Evolutionary conservation across 2,329 filamentous ascomycete species (phyloP).

Genomic region (Arthrinium puccinioides): DNA sequence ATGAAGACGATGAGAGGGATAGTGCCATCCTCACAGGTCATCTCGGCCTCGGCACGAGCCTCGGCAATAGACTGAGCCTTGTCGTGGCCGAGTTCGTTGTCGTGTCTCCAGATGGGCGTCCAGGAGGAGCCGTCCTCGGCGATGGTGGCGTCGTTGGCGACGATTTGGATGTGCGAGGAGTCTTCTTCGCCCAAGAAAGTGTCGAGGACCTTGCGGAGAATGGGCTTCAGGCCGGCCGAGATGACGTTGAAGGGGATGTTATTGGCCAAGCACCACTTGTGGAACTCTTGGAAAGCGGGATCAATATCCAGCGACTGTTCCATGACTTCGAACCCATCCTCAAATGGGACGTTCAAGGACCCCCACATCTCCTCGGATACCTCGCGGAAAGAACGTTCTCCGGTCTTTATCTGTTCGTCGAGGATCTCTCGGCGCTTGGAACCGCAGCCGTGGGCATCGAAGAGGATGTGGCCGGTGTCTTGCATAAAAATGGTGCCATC

Average conservation of each 20-base stretch:
- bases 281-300: slow-evolving; percentile 55
- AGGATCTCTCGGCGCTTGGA: slow-evolving; percentile 45
- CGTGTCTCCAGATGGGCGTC: slow-evolving; percentile 62
- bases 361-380: slow-evolving; percentile 69
- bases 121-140: slow-evolving; percentile 49
- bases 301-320: slow-evolving; percentile 56
- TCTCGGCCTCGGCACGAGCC: slow-evolving; percentile 45
- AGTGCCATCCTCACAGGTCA: slow-evolving; percentile 50
- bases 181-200: slow-evolving; percentile 56
- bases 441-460: slow-evolving; percentile 59
- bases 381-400: slow-evolving; percentile 60
- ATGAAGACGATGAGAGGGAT: slow-evolving; percentile 64
- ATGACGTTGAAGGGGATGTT: slow-evolving; percentile 64
- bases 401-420: slow-evolving; percentile 57
- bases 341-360: slow-evolving; percentile 58
- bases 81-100: slow-evolving; percentile 58
- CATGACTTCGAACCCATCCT: slow-evolving; percentile 60
- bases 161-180: slow-evolving; percentile 54
- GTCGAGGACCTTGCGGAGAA: slow-evolving; percentile 54
- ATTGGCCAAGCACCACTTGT: slow-evolving; percentile 55
- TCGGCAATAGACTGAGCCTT: slow-evolving; percentile 59
- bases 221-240: slow-evolving; percentile 59
- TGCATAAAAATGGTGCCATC: slow-evolving; percentile 68
- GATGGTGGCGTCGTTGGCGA: slow-evolving; percentile 60
- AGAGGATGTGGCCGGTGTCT: slow-evolving; percentile 62